Conservation (phyloP, 2,329 filamentous ascomycete genomes). For the Trichoderma sp. region DNA sequence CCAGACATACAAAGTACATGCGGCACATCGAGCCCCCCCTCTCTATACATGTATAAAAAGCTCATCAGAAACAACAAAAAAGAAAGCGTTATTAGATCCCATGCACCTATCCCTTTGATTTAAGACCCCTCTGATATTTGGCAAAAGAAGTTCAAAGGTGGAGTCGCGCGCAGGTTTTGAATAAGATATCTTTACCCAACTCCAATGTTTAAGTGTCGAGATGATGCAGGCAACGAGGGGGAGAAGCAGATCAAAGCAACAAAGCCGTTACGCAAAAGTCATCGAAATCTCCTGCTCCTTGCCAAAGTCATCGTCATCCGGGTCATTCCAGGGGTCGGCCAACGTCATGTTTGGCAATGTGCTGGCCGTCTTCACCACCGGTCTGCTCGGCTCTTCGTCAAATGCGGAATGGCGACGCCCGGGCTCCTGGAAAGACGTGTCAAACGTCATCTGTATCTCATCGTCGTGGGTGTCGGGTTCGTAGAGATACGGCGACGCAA, state of each 20-base stretch:
- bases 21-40: not conserved
- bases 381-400: conserved; percentile 36
- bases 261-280: conserved; percentile 68
- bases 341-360: conserved; percentile 55
- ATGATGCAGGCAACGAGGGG: not conserved
- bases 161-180: not conserved
- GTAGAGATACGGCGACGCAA: conserved; percentile 33
- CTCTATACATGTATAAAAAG: not conserved
- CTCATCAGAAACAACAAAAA: conserved; percentile 8
- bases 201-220: conserved; percentile 10
- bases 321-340: conserved; percentile 70
- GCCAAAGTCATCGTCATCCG: conserved; percentile 69
- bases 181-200: conserved; percentile 17
- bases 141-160: not conserved
- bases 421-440: conserved; percentile 56
- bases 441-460: conserved; percentile 71
- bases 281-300: conserved; percentile 75
- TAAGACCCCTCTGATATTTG: not conserved
- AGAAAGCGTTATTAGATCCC: not conserved
- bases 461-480: conserved; percentile 51
- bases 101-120: conserved; percentile 6
- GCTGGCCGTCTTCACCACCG: conserved; percentile 44
- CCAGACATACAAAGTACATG: not conserved
- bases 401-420: conserved; percentile 2
- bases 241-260: not conserved